phyloP scores from a whole-genome alignment of 1,284 basidiomycete species.

The Mycena sp. region DNA sequence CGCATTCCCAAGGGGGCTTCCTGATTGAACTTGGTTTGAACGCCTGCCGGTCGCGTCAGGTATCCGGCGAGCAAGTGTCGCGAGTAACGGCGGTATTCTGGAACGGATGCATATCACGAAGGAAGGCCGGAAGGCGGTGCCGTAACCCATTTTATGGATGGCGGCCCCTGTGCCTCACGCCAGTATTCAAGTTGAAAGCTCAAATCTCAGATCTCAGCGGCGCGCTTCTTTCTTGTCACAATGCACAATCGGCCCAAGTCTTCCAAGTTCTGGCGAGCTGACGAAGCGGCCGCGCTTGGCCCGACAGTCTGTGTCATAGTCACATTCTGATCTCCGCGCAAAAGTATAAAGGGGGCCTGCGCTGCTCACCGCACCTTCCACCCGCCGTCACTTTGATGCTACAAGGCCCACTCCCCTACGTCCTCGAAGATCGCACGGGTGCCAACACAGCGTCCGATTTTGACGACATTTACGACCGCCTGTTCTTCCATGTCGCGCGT shows the following conservation, averaged over 20 bases:
- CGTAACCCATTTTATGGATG: constrained; percentile 17
- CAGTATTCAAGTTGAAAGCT: neutral
- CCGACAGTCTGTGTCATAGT: neutral
- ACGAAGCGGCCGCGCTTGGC: constrained; percentile 17
- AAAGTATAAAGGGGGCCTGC: constrained; percentile 22
- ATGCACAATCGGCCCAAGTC: constrained; percentile 12
- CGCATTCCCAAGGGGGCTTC: too few relatives aligned
- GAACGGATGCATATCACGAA: constrained; percentile 11
- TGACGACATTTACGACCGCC: constrained; percentile 78
- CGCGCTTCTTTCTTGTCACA: constrained; percentile 25
- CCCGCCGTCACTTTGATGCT: constrained; percentile 19
- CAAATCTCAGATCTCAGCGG: constrained; percentile 2
- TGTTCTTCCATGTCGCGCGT: constrained; percentile 68
- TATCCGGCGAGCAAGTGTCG: too few relatives aligned
- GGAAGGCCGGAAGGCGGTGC: constrained; percentile 20
- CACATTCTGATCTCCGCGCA: constrained; percentile 17
- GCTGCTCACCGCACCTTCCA: neutral
- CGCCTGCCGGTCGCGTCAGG: neutral
- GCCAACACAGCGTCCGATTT: constrained; percentile 64
- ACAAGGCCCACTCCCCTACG: constrained; percentile 54
- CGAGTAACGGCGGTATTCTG: too few relatives aligned
- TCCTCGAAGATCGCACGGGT: constrained; percentile 78
- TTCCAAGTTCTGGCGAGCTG: constrained; percentile 3
- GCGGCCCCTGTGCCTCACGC: constrained; percentile 18
- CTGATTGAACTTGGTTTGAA: too few relatives aligned